Evolutionary conservation across 2,329 filamentous ascomycete species (phyloP).

Genomic region (Microdochium trichocladiopsis): DNA sequence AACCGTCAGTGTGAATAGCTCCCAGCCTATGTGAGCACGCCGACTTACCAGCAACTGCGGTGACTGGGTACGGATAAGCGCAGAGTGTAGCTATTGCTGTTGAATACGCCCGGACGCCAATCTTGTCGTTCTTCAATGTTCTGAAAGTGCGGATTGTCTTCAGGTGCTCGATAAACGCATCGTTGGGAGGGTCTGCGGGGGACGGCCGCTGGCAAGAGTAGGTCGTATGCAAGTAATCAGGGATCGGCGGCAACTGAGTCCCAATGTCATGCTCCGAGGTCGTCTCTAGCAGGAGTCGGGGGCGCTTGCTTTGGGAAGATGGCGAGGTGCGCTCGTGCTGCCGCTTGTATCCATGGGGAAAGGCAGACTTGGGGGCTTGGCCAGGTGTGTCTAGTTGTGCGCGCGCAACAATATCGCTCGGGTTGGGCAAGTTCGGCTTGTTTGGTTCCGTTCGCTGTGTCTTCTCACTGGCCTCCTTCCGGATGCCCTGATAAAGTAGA

Average conservation of each 20-base stretch:
- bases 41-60: constrained; percentile 30
- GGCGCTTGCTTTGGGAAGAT: constrained; percentile 23
- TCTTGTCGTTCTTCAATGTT: constrained; percentile 64
- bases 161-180: constrained; percentile 66
- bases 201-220: constrained; percentile 82
- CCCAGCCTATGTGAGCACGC: constrained; percentile 16
- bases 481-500: constrained; percentile 45
- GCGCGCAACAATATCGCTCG: constrained; percentile 21
- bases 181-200: constrained; percentile 63
- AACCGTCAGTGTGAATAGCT: constrained; percentile 2
- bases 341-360: constrained; percentile 7
- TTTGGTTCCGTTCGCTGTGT: constrained; percentile 2
- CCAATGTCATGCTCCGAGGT: constrained; percentile 71
- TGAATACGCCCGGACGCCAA: constrained; percentile 81
- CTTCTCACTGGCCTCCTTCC: constrained; percentile 9
- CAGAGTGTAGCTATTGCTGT: constrained; percentile 77
- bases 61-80: constrained; percentile 61
- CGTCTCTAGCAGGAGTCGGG: constrained; percentile 53
- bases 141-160: constrained; percentile 67
- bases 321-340: constrained; percentile 18
- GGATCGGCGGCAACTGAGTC: constrained; percentile 52
- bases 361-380: background rate
- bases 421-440: constrained; percentile 2
- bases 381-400: constrained; percentile 4
- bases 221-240: constrained; percentile 55